Base-by-base conservation (phyloP, 2,329 filamentous ascomycete species). In the Fusarium odoratissimum region DNA sequence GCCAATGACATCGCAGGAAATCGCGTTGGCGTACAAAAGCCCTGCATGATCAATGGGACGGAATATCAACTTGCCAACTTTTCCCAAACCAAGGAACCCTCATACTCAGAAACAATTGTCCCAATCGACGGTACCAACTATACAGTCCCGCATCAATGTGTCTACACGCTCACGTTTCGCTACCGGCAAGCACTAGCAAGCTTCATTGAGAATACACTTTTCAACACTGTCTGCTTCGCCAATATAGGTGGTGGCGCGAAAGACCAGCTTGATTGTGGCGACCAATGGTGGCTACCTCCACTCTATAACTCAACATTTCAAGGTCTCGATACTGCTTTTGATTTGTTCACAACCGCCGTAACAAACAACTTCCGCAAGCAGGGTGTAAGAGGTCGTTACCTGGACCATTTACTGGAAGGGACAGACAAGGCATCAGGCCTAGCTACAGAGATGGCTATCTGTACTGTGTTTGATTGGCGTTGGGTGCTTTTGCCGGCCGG, bases 381-480 rank as follows among this genome's bases (percentile, higher is more conserved):
- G 33, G 8, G 41, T 1, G 13, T n/a, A 9, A 17, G 16, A 11
- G 13, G 4, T 5, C 1, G 9, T 13, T 2, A 7, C 11, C 2
- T 21, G 28, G 28, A 28, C 28, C 28, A 28, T 28, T 28, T 28
- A 28, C 28, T 28, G 14, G 7, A n/a, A 17, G n/a, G 25, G 0
- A 23, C 14, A 1, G 60, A 57, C 7, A 21, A 23, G 3, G 42
- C 41, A 4, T 16, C 16, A 1, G 63, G 63, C 1, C 10, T n/a
- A 19, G 63, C 54, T 4, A 42, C 54, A 30, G 60, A 65, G 23
- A 65, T 45, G 13, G 37, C 42, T 10, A 42, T 66, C 2, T 66
- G 63, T 2, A 66, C 63, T 3, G 49, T 58, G 5, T 66, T 66
- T 33, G 60, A 66, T 3, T 66, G 63, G 63, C 60, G 49, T 0